Base-by-base conservation (phyloP, 139 green algal species). In the Eudorina sp. region DNA sequence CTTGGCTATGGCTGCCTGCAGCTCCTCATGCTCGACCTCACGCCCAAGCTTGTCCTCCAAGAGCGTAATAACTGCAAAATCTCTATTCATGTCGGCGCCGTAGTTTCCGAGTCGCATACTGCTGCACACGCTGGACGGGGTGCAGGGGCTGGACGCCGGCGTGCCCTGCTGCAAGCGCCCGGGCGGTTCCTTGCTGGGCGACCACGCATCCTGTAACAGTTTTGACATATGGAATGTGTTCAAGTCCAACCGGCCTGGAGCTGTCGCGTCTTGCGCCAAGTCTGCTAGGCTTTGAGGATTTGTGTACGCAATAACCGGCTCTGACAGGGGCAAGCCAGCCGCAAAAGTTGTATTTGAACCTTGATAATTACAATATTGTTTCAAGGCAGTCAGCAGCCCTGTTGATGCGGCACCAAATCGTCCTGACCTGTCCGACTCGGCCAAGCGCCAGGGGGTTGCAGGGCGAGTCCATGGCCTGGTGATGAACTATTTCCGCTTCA, bases 51-150 rank as follows among this genome's bases (percentile, higher is more conserved):
- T 64, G 29, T 86, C 80, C 16, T 86, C 80, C 23, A 86, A n/a
- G 13, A 60, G 62, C 3, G 16, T 29, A 3, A 86, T 36, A 4
- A 86, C 60, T 4, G 68, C 80, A 14, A 86, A 86, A n/a, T 86
- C 80, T 0, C 80, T 41, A 45, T 86, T 86, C 80, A 86, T 62
- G n/a, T 86, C 80, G 23, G 80, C 60, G 2, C 80, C 80, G 58
- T 86, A 86, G 41, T 45, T 41, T 1, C 31, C 27, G 23, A 86
- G 62, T 9, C 6, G 43, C 5, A 43, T 76, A n/a, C 5, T 38
- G 60, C 80, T 86, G 80, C 34, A 27, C 11, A 86, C 40, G 38
- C 78, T 85, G 40, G 55, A 38, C 11, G 53, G 5, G 78, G 55
- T 85, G 53, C 48, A 83, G n/a, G 48, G 75, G 48, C 48, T 83